A percentile compares a stretch with the other conserved stretches of the same genome.
These are phyloP conservation scores for Auriscalpium vulgare DNA, from an alignment of 768 basidiomycete genomes.

Conservation along the genomic window DNA sequence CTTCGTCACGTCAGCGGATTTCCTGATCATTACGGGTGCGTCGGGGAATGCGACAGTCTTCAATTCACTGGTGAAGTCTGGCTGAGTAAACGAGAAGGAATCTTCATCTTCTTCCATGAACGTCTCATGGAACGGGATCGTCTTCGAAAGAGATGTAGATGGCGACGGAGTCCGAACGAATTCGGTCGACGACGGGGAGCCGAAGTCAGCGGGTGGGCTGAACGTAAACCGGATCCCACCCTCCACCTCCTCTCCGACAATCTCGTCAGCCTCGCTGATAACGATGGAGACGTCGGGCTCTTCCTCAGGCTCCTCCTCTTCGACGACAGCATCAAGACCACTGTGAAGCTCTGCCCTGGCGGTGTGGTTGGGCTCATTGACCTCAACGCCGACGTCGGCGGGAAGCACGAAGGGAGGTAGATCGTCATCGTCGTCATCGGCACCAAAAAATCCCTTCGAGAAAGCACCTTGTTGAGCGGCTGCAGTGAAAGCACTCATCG, in stretches of 20 bases:
- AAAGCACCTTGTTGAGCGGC: conserved; percentile 51
- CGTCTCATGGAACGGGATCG: conserved; percentile 8
- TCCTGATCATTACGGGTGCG: not conserved
- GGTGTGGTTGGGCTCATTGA: conserved; percentile 19
- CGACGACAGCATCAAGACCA: conserved; percentile 32
- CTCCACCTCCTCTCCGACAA: conserved; percentile 50
- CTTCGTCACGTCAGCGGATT: conserved; percentile 3
- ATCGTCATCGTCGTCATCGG: conserved; percentile 39
- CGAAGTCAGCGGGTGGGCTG: conserved; percentile 40
- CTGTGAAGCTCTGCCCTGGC: conserved; percentile 27
- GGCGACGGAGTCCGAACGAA: conserved; percentile 10
- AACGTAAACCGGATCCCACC: conserved; percentile 75
- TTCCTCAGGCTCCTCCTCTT: conserved; percentile 37
- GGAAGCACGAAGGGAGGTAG: conserved; percentile 43
- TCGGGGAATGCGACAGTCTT: conserved; percentile 4
- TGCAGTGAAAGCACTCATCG: conserved; percentile 28
- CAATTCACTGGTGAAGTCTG: conserved; percentile 14
- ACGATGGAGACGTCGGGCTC: conserved; percentile 16
- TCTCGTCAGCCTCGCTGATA: conserved; percentile 37
- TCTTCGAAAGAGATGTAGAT: conserved; percentile 9
- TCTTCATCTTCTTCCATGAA: conserved; percentile 16
- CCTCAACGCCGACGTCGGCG: conserved; percentile 32
- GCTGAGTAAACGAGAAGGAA: conserved; percentile 15
- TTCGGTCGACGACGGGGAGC: conserved; percentile 17
- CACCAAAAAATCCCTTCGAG: conserved; percentile 40